Evolutionary conservation across 163 green algal genomes (phyloP).

Genomic region (Chlamydomonas reinhardtii): DNA sequence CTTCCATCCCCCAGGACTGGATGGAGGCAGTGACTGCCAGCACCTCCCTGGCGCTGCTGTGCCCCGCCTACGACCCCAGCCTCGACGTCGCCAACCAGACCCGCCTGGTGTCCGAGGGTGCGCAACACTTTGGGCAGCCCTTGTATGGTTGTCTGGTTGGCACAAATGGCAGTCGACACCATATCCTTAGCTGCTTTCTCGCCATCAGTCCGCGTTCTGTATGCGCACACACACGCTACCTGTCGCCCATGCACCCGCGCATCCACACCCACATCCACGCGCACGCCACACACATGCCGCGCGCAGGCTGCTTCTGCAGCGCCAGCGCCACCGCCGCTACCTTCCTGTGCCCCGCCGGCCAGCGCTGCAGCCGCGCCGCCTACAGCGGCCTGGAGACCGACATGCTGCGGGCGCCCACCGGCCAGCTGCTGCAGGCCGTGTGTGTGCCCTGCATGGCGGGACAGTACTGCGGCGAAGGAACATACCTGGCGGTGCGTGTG

Average conservation of each 20-base stretch:
- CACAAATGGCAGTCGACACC: too few species aligned
- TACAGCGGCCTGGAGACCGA: conserved; percentile 48
- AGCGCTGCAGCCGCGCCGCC: conserved; percentile 39
- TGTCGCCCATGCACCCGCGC: neutral
- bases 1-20: neutral
- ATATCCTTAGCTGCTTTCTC: neutral
- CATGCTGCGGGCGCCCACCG: neutral
- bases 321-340: conserved; percentile 24
- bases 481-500: conserved; percentile 35
- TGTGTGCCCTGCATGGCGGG: conserved; percentile 64
- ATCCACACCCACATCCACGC: neutral
- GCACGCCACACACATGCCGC: neutral
- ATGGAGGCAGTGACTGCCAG: conserved; percentile 9
- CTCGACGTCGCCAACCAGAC: neutral
- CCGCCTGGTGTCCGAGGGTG: neutral
- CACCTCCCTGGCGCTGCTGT: conserved; percentile 1
- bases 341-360: conserved; percentile 48
- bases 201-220: neutral
- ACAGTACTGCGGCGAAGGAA: conserved; percentile 68
- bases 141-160: too few species aligned
- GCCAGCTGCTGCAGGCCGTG: conserved; percentile 23
- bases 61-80: conserved; percentile 24
- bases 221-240: too few species aligned
- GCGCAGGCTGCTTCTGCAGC: conserved; percentile 58
- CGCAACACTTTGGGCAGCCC: too few species aligned